Conservation (phyloP, 345 rosid genomes). For the Euphorbia peplus region DNA sequence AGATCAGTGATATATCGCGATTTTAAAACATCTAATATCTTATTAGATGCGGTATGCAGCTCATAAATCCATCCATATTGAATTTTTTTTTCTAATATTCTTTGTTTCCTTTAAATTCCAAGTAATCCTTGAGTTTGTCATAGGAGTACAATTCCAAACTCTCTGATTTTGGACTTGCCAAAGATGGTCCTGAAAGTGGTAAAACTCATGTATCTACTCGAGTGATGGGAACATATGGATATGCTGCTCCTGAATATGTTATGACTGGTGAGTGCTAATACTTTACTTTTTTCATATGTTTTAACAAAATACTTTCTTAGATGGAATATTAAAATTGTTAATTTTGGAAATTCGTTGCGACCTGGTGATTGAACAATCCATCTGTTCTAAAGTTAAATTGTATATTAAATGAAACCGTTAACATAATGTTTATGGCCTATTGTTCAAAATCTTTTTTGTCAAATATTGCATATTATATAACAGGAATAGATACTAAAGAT, state of each 20-base stretch:
- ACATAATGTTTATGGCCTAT: neutral
- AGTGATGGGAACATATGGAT: slow-evolving; percentile 46
- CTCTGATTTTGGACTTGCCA: slow-evolving; percentile 47
- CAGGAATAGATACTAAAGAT: neutral
- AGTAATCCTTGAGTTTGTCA: neutral
- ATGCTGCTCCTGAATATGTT: slow-evolving; percentile 46
- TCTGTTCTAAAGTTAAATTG: no score
- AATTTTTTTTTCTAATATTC: neutral
- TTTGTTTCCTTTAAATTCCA: slow-evolving; percentile 3
- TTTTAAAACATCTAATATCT: slow-evolving; percentile 42
- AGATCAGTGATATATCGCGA: slow-evolving; percentile 44
- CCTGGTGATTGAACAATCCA: neutral
- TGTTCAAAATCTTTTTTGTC: neutral
- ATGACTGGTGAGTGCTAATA: slow-evolving; percentile 32
- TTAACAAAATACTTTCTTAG: neutral
- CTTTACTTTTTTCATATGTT: neutral
- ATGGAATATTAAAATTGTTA: neutral
- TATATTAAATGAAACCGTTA: neutral
- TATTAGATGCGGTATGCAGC: slow-evolving; percentile 37
- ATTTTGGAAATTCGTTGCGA: neutral
- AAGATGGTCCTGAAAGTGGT: slow-evolving; percentile 44
- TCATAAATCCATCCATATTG: neutral
- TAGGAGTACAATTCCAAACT: slow-evolving; percentile 46
- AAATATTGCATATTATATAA: neutral
- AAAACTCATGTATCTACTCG: slow-evolving; percentile 45